Evolutionary conservation across 208 protist species (phyloP).

Genomic region (Trypanosoma cruzi): DNA sequence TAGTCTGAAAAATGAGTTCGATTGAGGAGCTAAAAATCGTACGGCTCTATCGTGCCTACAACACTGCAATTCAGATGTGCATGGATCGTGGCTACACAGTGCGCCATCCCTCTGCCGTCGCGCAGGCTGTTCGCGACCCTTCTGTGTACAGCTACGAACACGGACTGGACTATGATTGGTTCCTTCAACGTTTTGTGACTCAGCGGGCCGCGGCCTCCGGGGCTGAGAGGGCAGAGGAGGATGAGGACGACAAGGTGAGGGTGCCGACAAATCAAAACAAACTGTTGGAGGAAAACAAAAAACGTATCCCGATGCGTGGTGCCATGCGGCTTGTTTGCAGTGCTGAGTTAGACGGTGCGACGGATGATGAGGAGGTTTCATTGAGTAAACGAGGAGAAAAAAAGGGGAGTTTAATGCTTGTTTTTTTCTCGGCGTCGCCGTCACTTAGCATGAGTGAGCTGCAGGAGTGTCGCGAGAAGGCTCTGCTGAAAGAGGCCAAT

Average conservation of each 20-base stretch:
- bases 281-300: constrained; percentile 25
- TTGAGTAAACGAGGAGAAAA: constrained; percentile 22
- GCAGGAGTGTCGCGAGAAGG: constrained; percentile 61
- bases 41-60: constrained; percentile 79
- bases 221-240: constrained; percentile 2
- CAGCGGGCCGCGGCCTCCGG: not conserved
- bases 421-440: constrained; percentile 60
- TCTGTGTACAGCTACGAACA: constrained; percentile 30
- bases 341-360: not conserved
- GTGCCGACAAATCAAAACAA: constrained; percentile 13
- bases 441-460: constrained; percentile 60
- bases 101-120: constrained; percentile 73
- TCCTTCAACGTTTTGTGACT: constrained; percentile 58
- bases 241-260: constrained; percentile 22
- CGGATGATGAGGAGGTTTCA: not conserved
- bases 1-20: constrained; percentile 51
- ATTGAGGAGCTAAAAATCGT: constrained; percentile 73
- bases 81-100: constrained; percentile 76
- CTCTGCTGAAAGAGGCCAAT: constrained; percentile 50
- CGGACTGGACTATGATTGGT: constrained; percentile 77
- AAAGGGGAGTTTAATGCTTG: constrained; percentile 40
- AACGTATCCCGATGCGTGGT: constrained; percentile 60
- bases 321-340: constrained; percentile 68
- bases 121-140: constrained; percentile 49
- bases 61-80: constrained; percentile 80